Percentiles rank a stretch among this genome's conserved stretches.
These are phyloP conservation scores for Monosporascus sp. DNA, from an alignment of 2,329 filamentous ascomycete genomes.

Conservation along the genomic window DNA sequence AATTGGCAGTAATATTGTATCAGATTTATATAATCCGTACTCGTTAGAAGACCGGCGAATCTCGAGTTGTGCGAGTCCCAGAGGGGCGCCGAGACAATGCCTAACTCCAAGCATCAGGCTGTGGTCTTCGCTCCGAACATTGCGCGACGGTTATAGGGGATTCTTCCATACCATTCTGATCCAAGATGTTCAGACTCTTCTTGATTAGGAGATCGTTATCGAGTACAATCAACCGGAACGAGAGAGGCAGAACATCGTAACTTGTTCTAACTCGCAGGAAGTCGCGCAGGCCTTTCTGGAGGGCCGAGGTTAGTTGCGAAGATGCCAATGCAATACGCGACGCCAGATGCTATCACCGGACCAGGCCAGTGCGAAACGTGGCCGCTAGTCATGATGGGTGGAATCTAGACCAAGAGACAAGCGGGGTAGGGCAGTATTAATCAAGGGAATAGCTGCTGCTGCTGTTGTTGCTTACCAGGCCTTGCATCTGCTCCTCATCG, in stretches of 20 bases:
- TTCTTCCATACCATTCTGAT: conserved; percentile 74
- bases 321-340: neutral
- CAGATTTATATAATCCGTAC: conserved; percentile 96
- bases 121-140: conserved; percentile 4
- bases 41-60: conserved; percentile 90
- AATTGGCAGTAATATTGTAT: conserved; percentile 99
- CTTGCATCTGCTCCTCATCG: conserved; percentile 73
- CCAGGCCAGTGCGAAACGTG: neutral
- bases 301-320: conserved; percentile 5
- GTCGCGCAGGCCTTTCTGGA: conserved; percentile 81
- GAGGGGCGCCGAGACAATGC: conserved; percentile 92
- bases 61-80: conserved; percentile 93
- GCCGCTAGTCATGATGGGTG: conserved; percentile 1
- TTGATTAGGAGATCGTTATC: conserved; percentile 94
- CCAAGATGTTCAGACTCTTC: conserved; percentile 92
- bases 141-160: neutral
- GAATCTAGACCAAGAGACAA: conserved; percentile 1
- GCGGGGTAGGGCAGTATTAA: neutral
- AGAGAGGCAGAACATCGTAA: conserved; percentile 95
- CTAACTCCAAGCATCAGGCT: conserved; percentile 38
- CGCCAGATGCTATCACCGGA: neutral
- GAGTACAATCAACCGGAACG: conserved; percentile 91
- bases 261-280: conserved; percentile 95
- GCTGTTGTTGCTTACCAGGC: conserved; percentile 55
- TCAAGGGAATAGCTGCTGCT: conserved; percentile 4